Base-by-base conservation (phyloP, 208 protist genomes). In the Trypanosoma cruzi region DNA sequence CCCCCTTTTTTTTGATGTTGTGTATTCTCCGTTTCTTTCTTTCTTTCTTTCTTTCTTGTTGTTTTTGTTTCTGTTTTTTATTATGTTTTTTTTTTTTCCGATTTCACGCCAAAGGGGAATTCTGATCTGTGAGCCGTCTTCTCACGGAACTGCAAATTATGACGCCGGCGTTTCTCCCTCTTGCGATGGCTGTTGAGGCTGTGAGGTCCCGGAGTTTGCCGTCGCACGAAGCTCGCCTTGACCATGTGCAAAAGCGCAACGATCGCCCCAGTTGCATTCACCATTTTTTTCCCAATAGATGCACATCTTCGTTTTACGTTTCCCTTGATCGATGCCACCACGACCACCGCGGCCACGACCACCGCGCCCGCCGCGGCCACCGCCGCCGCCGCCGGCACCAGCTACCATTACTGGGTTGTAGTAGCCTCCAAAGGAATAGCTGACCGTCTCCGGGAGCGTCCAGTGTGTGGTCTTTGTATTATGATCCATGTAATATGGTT, bases 401-500 rank as follows among this genome's bases (percentile, higher is more conserved):
- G 59, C 57, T 57, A 74, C 46, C 48, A 72, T 66, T 48, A 74
- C 36, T 4, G 61, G 64, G 44, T 70, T 71, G 63, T 80, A 70
- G 53, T 74, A 69, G 29, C 66, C 49, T 6, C 61, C 66, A 26
- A 71, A 50, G 28, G 64, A 64, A 53, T 77, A 77, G 28, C 68
- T 77, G 48, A 76, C 79, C 20, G 74, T 72, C 49, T 84, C 74
- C 0, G 83, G 85, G 31, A 86, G 80, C 13, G 62, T 82, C 89
- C 89, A 94, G 69, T 94, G 89, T 0, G 89, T 92, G 0, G 85
- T 94, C 75, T 92, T 90, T 64, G 85, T 91, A 72, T 92, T 94
- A 78, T 94, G 86, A 66, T 94, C 86, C 60, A 94, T 84, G 75
- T 91, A 94, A 74, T 92, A 94, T 16, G 78, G 75, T 71, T 89